Conservation (phyloP, 208 protist genomes). For the Zelonia costaricensis region DNA sequence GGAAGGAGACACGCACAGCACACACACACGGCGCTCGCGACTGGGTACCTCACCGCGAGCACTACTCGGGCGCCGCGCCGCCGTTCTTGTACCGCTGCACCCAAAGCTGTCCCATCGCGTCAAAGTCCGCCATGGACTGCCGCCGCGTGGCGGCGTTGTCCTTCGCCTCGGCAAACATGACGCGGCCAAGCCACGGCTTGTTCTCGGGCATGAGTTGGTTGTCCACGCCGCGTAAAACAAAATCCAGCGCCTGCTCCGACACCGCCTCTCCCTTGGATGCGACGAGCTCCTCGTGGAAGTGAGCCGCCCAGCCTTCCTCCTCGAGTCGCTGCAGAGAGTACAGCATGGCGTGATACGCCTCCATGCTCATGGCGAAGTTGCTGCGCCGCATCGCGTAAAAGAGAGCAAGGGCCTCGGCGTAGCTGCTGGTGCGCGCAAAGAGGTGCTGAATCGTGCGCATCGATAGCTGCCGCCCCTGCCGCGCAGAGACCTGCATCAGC, state of each 20-base stretch:
- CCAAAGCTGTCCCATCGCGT: conserved; percentile 73
- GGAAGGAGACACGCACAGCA: background rate
- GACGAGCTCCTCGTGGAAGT: conserved; percentile 72
- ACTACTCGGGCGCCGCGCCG: conserved; percentile 5
- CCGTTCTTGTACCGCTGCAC: conserved; percentile 71
- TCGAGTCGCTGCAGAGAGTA: conserved; percentile 90
- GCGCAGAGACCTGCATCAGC: conserved; percentile 57
- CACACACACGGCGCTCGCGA: too few species aligned
- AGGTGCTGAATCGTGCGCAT: conserved; percentile 88
- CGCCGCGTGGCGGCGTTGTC: conserved; percentile 44
- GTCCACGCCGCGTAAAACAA: conserved; percentile 79
- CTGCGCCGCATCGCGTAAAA: conserved; percentile 85
- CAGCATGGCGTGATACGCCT: conserved; percentile 91
- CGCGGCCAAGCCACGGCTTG: conserved; percentile 87
- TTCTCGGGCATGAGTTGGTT: conserved; percentile 89
- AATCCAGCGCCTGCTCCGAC: conserved; percentile 87
- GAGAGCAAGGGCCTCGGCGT: conserved; percentile 79
- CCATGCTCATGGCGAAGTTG: conserved; percentile 89
- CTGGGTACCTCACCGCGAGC: background rate
- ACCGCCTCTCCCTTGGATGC: conserved; percentile 27
- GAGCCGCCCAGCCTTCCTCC: conserved; percentile 86
- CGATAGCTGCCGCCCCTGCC: conserved; percentile 67
- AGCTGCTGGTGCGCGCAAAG: conserved; percentile 76
- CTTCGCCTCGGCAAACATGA: conserved; percentile 86
- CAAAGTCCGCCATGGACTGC: conserved; percentile 49